phyloP scores from a whole-genome alignment of 345 rosid genomes.

The Noccaea caerulescens region DNA sequence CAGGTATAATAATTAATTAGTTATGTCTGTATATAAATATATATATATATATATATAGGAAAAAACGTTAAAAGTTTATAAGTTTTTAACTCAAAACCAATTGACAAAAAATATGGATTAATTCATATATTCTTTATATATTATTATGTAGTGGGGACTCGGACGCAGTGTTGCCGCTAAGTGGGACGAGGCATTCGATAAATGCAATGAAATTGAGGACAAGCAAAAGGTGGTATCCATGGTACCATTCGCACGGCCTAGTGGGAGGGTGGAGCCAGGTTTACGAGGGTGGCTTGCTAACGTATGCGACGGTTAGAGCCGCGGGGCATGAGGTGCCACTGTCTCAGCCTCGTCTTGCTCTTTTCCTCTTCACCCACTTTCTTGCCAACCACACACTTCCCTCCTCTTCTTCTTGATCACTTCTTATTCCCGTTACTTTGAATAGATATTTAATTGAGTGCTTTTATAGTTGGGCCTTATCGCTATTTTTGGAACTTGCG shows the following conservation, averaged over 20 bases:
- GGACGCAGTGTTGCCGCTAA: conserved; percentile 83
- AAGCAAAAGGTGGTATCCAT: conserved; percentile 76
- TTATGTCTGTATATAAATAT: neutral
- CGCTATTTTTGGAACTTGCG: conserved; percentile 11
- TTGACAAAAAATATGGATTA: neutral
- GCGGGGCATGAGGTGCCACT: conserved; percentile 79
- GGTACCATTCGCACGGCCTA: conserved; percentile 64
- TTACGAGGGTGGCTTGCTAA: conserved; percentile 52
- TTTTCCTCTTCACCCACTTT: conserved; percentile 53
- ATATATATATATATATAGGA: too few species aligned
- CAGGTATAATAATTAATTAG: conserved; percentile 50
- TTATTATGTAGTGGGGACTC: conserved; percentile 74
- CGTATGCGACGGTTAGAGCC: conserved; percentile 66
- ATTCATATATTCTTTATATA: neutral
- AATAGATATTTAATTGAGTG: neutral
- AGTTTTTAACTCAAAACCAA: neutral
- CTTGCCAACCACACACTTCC: conserved; percentile 44
- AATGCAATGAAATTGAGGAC: conserved; percentile 76
- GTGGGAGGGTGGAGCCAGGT: conserved; percentile 97
- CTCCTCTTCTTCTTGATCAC: conserved; percentile 34
- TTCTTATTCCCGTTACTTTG: neutral
- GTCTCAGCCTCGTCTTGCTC: conserved; percentile 56
- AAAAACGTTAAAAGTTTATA: neutral
- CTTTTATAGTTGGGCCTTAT: neutral
- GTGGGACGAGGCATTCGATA: conserved; percentile 88